Evolutionary conservation across 73 alveolate genomes (phyloP).

Genomic region (Tetrahymena malaccensis): DNA sequence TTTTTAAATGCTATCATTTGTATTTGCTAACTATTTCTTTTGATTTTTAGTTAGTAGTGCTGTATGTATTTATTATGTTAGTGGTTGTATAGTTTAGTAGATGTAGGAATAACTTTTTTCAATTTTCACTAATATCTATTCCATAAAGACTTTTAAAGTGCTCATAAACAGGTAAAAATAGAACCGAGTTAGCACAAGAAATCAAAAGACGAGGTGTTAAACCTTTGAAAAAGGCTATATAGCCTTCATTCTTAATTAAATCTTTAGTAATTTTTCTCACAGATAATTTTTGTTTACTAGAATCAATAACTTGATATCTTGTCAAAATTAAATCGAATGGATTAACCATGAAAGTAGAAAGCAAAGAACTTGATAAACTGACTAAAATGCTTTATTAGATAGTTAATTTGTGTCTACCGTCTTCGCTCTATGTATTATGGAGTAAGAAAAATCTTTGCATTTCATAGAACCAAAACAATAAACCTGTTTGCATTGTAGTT

Average conservation of each 20-base stretch:
- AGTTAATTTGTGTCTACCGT: neutral
- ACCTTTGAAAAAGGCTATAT: constrained; percentile 24
- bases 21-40: no score
- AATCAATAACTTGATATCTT: constrained; percentile 30
- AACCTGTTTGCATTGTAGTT: constrained; percentile 6
- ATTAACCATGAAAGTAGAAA: constrained; percentile 22
- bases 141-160: constrained; percentile 30
- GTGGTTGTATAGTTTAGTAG: neutral
- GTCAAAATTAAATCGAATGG: constrained; percentile 34
- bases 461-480: constrained; percentile 35
- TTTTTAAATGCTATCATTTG: no score
- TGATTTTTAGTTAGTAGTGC: no score
- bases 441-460: constrained; percentile 16
- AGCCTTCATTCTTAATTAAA: constrained; percentile 5
- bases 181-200: constrained; percentile 10
- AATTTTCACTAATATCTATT: constrained; percentile 16
- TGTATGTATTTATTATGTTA: neutral
- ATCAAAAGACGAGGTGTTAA: constrained; percentile 6
- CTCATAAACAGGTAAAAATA: constrained; percentile 38
- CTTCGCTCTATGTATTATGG: neutral
- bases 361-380: neutral
- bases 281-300: neutral
- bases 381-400: constrained; percentile 11
- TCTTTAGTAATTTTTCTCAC: neutral
- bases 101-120: neutral